Percentiles rank a stretch among this genome's conserved stretches.
phyloP scores from a whole-genome alignment of 179 eudicot species.

The Spinacia oleracea region DNA sequence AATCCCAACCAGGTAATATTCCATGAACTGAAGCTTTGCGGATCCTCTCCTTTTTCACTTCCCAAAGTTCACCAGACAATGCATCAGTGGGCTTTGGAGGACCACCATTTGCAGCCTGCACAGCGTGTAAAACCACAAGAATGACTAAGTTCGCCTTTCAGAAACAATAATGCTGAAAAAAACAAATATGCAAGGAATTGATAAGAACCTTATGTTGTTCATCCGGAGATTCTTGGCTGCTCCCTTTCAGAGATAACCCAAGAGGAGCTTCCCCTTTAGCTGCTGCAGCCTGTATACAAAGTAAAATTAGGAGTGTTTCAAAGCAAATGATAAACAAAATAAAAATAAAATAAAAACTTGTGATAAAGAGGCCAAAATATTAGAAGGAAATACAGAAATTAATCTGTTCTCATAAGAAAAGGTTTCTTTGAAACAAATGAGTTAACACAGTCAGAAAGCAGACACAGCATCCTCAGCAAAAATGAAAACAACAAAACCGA shows the following conservation, averaged over 20 bases:
- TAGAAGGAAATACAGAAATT: background rate
- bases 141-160: conserved; percentile 12
- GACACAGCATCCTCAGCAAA: background rate
- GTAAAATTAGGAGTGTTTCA: background rate
- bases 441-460: background rate
- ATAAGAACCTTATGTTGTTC: conserved; percentile 61
- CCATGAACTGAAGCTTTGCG: conserved; percentile 72
- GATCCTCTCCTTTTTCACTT: conserved; percentile 81
- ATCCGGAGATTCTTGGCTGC: conserved; percentile 92
- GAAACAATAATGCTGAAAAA: background rate
- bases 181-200: background rate
- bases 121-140: conserved; percentile 11
- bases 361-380: background rate
- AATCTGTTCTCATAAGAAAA: background rate
- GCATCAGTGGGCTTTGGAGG: conserved; percentile 79
- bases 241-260: conserved; percentile 94
- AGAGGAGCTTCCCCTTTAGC: conserved; percentile 97
- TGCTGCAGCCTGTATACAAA: conserved; percentile 78
- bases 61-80: conserved; percentile 98
- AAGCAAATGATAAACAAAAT: background rate
- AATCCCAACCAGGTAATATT: conserved; percentile 90
- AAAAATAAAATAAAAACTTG: too few relatives aligned
- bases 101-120: conserved; percentile 69
- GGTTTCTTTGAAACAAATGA: background rate
- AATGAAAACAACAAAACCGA: background rate